phyloP scores from a whole-genome alignment of 805 yeast genomes.

The Pichia eremophila region DNA sequence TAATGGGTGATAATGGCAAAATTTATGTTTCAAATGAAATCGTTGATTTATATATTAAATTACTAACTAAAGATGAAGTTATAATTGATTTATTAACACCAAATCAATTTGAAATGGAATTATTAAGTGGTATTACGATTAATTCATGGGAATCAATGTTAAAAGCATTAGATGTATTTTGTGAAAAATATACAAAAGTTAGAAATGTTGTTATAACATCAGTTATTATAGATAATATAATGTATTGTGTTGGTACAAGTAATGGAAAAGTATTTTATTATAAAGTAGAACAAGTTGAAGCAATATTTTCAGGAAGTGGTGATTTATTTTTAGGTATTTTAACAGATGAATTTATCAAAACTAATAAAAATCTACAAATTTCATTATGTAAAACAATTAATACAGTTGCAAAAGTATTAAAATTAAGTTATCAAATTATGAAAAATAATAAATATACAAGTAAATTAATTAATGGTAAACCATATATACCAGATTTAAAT shows the following conservation, averaged over 20 bases:
- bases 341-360: constrained; percentile 37
- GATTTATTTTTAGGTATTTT: constrained; percentile 60
- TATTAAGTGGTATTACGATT: constrained; percentile 40
- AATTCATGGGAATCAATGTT: constrained; percentile 28
- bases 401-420: constrained; percentile 33
- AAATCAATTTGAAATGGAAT: constrained; percentile 67
- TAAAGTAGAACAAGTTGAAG: constrained; percentile 41
- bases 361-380: constrained; percentile 16
- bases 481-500: constrained; percentile 34
- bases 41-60: constrained; percentile 40
- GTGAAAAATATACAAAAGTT: constrained; percentile 32
- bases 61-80: constrained; percentile 29
- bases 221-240: constrained; percentile 26
- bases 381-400: constrained; percentile 33
- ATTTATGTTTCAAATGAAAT: constrained; percentile 60
- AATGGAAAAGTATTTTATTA: constrained; percentile 24
- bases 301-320: constrained; percentile 66
- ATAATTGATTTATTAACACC: constrained; percentile 51
- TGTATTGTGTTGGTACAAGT: constrained; percentile 36
- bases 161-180: constrained; percentile 33
- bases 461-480: constrained; percentile 10
- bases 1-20: constrained; percentile 82
- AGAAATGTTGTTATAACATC: constrained; percentile 53
- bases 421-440: constrained; percentile 28
- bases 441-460: neutral